Conservation (phyloP, 805 yeast genomes). For the baker's yeast (Saccharomyces cerevisiae) region DNA sequence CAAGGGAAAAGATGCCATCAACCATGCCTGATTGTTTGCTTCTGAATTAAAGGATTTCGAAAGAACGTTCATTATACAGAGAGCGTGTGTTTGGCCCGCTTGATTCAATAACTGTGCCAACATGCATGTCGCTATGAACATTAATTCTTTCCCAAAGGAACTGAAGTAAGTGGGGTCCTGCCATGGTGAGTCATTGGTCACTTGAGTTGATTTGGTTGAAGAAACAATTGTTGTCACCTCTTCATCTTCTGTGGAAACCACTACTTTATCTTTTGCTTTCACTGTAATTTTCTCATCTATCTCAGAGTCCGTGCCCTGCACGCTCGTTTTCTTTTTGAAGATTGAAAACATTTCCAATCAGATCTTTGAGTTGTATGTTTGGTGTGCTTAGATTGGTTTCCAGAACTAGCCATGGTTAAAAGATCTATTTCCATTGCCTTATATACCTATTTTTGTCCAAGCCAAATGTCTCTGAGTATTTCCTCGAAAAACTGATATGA, state of each 20-base stretch:
- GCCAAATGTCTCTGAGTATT: background rate
- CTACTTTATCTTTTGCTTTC: constrained; percentile 1
- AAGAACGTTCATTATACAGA: constrained; percentile 32
- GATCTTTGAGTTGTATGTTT: background rate
- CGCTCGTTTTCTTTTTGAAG: background rate
- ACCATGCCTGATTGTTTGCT: constrained; percentile 46
- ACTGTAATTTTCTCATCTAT: constrained; percentile 3
- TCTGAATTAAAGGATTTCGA: constrained; percentile 29
- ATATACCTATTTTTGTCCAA: background rate
- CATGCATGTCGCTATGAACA: constrained; percentile 26
- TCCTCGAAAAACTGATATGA: background rate
- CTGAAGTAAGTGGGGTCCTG: constrained; percentile 19
- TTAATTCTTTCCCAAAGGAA: constrained; percentile 17
- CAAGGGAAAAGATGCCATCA: constrained; percentile 61
- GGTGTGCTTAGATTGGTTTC: background rate
- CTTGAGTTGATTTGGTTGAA: background rate
- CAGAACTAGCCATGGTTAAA: background rate
- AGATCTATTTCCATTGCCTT: background rate
- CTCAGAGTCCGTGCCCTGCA: background rate
- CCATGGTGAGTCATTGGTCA: constrained; percentile 2
- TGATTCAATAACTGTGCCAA: constrained; percentile 36
- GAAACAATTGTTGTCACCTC: background rate
- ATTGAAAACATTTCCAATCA: background rate
- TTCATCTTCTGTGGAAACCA: background rate
- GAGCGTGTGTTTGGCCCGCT: constrained; percentile 33